These are phyloP conservation scores for Beauveria sp. DNA, from an alignment of 2,329 filamentous ascomycete species.

Conservation along the genomic window DNA sequence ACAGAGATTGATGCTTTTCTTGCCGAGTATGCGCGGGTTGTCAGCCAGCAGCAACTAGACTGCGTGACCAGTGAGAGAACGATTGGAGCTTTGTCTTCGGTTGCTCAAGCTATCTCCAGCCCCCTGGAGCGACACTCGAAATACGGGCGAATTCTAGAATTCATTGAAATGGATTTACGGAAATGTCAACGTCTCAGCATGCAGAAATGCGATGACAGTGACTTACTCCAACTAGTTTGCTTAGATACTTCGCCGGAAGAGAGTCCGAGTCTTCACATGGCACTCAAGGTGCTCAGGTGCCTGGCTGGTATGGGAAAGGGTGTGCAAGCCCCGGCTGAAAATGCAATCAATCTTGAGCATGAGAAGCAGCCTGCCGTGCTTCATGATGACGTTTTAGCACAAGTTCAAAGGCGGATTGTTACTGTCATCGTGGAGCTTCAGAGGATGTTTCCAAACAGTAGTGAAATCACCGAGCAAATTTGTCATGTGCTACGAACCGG, in stretches of 20 bases:
- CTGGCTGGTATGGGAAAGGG: constrained; percentile 64
- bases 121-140: constrained; percentile 46
- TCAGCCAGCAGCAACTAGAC: constrained; percentile 49
- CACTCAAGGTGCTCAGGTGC: constrained; percentile 55
- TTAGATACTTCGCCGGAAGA: constrained; percentile 28
- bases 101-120: constrained; percentile 63
- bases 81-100: constrained; percentile 64
- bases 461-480: constrained; percentile 63
- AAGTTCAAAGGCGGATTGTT: constrained; percentile 40
- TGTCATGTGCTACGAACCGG: constrained; percentile 67
- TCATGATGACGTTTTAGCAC: constrained; percentile 16
- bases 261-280: constrained; percentile 38
- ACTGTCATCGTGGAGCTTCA: constrained; percentile 40
- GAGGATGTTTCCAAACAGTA: constrained; percentile 46
- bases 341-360: constrained; percentile 58
- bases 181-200: constrained; percentile 13
- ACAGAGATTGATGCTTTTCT: constrained; percentile 62
- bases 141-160: constrained; percentile 50
- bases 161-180: constrained; percentile 51
- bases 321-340: constrained; percentile 60
- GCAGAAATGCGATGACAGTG: neutral
- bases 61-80: constrained; percentile 65
- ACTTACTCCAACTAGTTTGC: constrained; percentile 13
- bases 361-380: constrained; percentile 22
- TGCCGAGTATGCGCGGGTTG: constrained; percentile 59